Base-by-base conservation (phyloP, 2,329 filamentous ascomycete species). In the Nannizziopsis arthrosporioides region DNA sequence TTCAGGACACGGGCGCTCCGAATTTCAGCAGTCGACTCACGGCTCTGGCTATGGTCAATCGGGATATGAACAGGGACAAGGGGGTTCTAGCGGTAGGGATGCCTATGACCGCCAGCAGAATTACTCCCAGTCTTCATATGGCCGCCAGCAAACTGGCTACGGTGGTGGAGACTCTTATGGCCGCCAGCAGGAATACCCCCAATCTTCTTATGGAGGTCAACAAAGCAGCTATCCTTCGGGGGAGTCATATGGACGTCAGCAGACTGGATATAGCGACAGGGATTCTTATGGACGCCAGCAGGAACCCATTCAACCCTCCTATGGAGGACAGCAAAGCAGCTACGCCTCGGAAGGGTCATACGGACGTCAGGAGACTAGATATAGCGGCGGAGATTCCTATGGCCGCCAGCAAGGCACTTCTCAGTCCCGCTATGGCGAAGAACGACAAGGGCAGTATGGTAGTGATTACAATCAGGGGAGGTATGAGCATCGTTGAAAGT, bases 1-100 rank as follows among this genome's bases (percentile, higher is more conserved):
- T 27, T 35, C 44, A 11, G n/a, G n/a, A 37, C 35, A 60, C 36
- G 54, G 46, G 38, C 47, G 52, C 18, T 44, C 42, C 3, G 45
- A 50, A 27, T 27, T 46, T 31, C 17, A 22, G 39, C 48, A 47
- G 17, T 18, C 41, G 35, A 36, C 34, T 19, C 43, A 52, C 15
- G 34, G 19, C 15, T 15, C 41, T 37, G 47, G n/a, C 27, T 36
- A 54, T 27, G 35, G 17, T 30, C 34, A 32, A 41, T 42, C 47
- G n/a, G 51, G 39, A 27, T 27, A 27, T 7, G 22, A 27, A 3
- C 41, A 31, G 34, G n/a, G 34, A 11, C 38, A 27, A 18, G 27
- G 14, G 9, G 30, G 36, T 30, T 30, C 34, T 39, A 30, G 41
- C 8, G 27, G 31, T 11, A 18, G 36, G 12, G 34, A 46, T 11